Conservation (phyloP, 1,139 yeast genomes). For the Hemisphaericaspora lyxosophila region DNA sequence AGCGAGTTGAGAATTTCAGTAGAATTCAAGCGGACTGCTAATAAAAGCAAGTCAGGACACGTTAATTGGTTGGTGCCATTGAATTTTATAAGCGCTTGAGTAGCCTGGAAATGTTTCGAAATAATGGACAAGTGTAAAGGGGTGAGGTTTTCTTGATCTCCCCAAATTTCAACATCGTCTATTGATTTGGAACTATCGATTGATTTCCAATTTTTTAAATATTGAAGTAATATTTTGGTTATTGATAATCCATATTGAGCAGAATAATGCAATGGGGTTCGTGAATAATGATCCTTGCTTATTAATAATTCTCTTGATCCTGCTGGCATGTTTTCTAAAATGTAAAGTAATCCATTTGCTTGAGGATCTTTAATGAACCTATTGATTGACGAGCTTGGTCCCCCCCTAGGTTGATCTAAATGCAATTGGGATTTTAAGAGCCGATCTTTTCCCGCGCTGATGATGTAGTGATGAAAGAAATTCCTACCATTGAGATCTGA, state of each 20-base stretch:
- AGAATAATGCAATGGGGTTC: constrained; percentile 90
- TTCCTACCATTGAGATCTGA: constrained; percentile 80
- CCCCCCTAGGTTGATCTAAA: constrained; percentile 5
- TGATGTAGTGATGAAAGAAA: constrained; percentile 79
- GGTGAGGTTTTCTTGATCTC: constrained; percentile 77
- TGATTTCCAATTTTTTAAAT: constrained; percentile 31
- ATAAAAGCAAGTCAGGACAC: constrained; percentile 55
- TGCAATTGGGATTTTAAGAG: constrained; percentile 21
- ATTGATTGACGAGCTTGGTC: background rate
- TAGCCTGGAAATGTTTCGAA: constrained; percentile 80
- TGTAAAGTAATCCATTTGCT: constrained; percentile 26
- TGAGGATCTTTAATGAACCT: constrained; percentile 40
- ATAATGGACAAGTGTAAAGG: constrained; percentile 83
- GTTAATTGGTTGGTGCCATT: constrained; percentile 35
- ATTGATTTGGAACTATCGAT: constrained; percentile 46
- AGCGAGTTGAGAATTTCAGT: constrained; percentile 56
- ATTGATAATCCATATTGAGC: constrained; percentile 82
- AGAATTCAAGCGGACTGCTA: constrained; percentile 73
- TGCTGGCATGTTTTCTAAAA: constrained; percentile 33
- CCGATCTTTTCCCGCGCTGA: constrained; percentile 65
- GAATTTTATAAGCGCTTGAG: constrained; percentile 55
- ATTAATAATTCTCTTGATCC: constrained; percentile 56
- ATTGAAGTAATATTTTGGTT: constrained; percentile 55
- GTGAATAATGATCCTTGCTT: constrained; percentile 68
- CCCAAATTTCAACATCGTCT: constrained; percentile 67